phyloP scores from a whole-genome alignment of 371 early-diverging fungal species.

The Mortierella sp. region DNA sequence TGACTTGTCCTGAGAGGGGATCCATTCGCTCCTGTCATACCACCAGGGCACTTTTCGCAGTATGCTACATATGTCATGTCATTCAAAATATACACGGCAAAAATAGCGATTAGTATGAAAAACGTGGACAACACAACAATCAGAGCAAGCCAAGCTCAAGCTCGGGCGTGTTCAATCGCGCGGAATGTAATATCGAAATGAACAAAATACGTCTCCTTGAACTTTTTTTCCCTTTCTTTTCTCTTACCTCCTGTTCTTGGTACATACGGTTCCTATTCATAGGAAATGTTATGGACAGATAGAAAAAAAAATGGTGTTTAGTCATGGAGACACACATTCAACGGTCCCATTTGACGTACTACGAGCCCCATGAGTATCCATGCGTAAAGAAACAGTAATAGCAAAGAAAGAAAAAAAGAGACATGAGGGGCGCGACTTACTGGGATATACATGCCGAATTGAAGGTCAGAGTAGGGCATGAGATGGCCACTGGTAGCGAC shows the following conservation, averaged over 20 bases:
- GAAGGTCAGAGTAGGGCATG: constrained; percentile 51
- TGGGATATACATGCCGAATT: constrained; percentile 47
- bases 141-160: neutral
- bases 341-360: neutral
- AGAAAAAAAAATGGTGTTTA: neutral
- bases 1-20: neutral
- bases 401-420: neutral
- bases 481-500: constrained; percentile 49
- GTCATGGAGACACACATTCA: neutral
- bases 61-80: neutral
- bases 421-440: neutral
- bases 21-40: neutral
- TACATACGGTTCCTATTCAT: constrained; percentile 42
- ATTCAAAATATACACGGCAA: neutral
- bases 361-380: neutral
- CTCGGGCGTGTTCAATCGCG: neutral
- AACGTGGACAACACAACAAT: neutral
- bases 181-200: neutral
- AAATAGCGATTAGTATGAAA: neutral
- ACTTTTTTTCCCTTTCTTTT: neutral
- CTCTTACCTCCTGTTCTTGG: constrained; percentile 49
- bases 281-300: neutral
- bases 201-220: neutral
- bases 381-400: neutral
- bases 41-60: neutral